Evolutionary conservation across 2,329 filamentous ascomycete genomes (phyloP), one percentile per base, ranked within the genome.

Genomic region (Coccinonectria pachysandricola): DNA sequence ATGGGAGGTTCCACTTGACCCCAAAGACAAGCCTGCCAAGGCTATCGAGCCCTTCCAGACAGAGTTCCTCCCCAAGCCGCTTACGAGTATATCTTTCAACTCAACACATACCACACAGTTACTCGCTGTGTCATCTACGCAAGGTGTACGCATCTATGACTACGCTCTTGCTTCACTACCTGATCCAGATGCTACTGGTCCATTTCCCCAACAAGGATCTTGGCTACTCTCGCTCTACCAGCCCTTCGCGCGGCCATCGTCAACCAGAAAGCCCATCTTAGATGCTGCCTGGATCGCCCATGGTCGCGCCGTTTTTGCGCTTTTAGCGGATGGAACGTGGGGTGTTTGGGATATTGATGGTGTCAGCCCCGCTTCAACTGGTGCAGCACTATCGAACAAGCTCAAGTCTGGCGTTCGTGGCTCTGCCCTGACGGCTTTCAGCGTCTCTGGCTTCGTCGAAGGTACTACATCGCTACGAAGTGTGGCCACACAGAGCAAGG

Each of bases 311-410:
- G 56, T 79, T 15, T 53, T 79, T 20, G 59, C 62, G 1, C 56
- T 79, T 3, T 54, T 78, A 4, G 66, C 68, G 1, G 75, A 79
- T 39, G 75, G 74, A 6, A 72, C 74, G 46, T 79, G 75, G 75
- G 75, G 71, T 9, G 68, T 79, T 17, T 79, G 74, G 74, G 74
- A 79, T 40, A 61, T 79, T 22, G 70, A 77, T 35, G 69, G 71
- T 6, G 60, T 60, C 15, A 66, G 65, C 19, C 67, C 70, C 2
- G 48, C 61, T 18, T 42, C 46, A 8, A 35, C 52, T 8, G 49
- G 60, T 24, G 48, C 60, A 31, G 47, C 59, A 1, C 48, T 72
- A 4, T 60, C 71, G 13, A 64, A 57, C 20, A 69, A 64, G 38
- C 53, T 68, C 16, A 60, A 60, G 30, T 53, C 62, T 24, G 68